phyloP scores from a whole-genome alignment of 1,284 basidiomycete genomes.

The Violaceomyces palustris region DNA sequence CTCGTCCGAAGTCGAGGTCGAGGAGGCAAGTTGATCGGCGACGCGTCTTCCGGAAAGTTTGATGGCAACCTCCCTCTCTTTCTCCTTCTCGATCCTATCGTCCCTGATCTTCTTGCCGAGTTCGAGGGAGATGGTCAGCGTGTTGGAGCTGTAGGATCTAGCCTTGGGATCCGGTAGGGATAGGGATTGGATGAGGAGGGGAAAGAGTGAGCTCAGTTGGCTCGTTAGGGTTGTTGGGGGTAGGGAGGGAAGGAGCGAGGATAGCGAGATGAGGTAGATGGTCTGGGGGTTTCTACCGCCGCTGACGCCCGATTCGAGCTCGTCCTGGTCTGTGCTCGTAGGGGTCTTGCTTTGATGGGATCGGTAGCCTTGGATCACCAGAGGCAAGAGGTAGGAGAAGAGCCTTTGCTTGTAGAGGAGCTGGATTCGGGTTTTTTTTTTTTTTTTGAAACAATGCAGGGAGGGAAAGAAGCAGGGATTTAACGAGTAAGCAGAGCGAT shows the following conservation, averaged over 20 bases:
- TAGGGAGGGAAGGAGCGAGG: conserved; percentile 72
- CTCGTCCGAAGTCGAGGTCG: no score
- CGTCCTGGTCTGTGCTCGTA: no score
- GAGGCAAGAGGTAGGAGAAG: conserved; percentile 69
- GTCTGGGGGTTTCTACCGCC: conserved; percentile 57
- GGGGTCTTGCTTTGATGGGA: no score
- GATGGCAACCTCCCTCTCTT: conserved; percentile 10
- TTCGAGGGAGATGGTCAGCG: conserved; percentile 66
- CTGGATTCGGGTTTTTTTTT: no score
- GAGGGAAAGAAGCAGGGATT: no score
- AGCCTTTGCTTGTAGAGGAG: conserved; percentile 71
- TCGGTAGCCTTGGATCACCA: no score
- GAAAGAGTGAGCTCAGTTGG: conserved; percentile 64
- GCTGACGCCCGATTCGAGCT: no score
- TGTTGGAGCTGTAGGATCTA: conserved; percentile 73
- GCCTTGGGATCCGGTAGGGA: conserved; percentile 69
- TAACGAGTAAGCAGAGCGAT: no score
- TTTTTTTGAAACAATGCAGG: no score
- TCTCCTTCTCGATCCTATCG: conserved; percentile 54
- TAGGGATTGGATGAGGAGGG: conserved; percentile 78
- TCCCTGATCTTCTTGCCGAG: conserved; percentile 57
- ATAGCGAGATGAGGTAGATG: conserved; percentile 77
- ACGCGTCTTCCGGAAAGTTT: conserved; percentile 63
- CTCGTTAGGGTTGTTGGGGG: conserved; percentile 60
- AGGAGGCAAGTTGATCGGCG: no score